phyloP scores from a whole-genome alignment of 805 yeast genomes.

The Pichia scutulata region DNA sequence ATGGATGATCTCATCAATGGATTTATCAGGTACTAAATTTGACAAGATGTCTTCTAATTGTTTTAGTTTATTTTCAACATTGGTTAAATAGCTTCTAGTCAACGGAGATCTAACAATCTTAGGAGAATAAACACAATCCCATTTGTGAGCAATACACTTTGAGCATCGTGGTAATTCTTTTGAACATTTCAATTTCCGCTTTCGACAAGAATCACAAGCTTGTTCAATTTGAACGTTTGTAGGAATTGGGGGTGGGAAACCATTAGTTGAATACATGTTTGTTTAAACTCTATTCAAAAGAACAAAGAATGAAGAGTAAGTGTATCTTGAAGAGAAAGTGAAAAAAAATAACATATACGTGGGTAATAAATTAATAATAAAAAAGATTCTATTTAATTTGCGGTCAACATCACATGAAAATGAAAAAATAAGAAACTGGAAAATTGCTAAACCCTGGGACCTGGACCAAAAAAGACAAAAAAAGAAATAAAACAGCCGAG shows the following conservation, averaged over 20 bases:
- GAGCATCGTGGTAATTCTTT: conserved; percentile 70
- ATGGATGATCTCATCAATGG: conserved; percentile 30
- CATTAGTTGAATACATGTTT: neutral
- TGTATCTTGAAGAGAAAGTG: no score
- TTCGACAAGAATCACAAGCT: conserved; percentile 79
- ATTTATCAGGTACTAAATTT: conserved; percentile 37
- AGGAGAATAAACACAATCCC: conserved; percentile 78
- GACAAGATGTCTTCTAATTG: conserved; percentile 38
- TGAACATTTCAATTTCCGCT: conserved; percentile 72
- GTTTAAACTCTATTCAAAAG: no score
- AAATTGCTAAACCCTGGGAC: no score
- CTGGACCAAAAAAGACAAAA: no score
- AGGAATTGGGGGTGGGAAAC: conserved; percentile 2
- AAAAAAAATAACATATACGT: no score
- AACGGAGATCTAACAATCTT: conserved; percentile 70
- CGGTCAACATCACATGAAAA: no score
- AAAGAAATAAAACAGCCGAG: no score
- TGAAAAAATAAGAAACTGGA: no score
- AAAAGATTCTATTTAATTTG: no score
- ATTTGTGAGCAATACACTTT: conserved; percentile 61
- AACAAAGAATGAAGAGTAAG: no score
- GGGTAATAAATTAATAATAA: no score
- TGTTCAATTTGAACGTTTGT: conserved; percentile 31
- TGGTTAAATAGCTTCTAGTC: conserved; percentile 73
- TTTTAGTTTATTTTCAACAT: conserved; percentile 54